These are phyloP conservation scores for Aspergillus sp. DNA, from an alignment of 2,329 filamentous ascomycete species.

Conservation along the genomic window DNA sequence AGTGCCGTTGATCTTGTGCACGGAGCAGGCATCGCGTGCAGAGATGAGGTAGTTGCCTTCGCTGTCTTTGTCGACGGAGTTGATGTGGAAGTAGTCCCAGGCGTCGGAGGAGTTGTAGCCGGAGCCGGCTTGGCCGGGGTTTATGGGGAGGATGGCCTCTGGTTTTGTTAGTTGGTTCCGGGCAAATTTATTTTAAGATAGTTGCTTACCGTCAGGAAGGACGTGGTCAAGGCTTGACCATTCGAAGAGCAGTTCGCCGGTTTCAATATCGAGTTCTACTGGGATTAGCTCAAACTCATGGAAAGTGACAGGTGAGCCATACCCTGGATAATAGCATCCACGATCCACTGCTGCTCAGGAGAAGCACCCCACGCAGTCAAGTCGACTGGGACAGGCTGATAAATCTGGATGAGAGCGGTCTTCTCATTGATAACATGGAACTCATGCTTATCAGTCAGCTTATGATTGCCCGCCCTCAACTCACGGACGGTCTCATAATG, in stretches of 20 bases:
- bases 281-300: not conserved
- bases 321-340: conserved; percentile 57
- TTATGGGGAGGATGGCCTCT: conserved; percentile 50
- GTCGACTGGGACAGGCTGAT: conserved; percentile 51
- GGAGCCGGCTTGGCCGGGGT: conserved; percentile 45
- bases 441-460: conserved; percentile 56
- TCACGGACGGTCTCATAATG: conserved; percentile 57
- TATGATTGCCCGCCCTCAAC: conserved; percentile 50
- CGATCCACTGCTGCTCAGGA: conserved; percentile 56
- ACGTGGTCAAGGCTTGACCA: conserved; percentile 60
- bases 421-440: conserved; percentile 55
- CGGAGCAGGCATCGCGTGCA: conserved; percentile 41
- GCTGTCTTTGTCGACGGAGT: conserved; percentile 42
- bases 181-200: conserved; percentile 11
- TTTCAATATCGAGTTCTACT: conserved; percentile 50
- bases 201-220: conserved; percentile 47
- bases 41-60: conserved; percentile 51
- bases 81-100: conserved; percentile 56
- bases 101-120: conserved; percentile 41
- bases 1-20: conserved; percentile 8
- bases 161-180: not conserved
- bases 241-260: conserved; percentile 58
- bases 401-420: conserved; percentile 56
- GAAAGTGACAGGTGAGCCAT: conserved; percentile 22
- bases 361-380: conserved; percentile 49